phyloP scores from a whole-genome alignment of 441 rosid species.

The Aleurites moluccanus region DNA sequence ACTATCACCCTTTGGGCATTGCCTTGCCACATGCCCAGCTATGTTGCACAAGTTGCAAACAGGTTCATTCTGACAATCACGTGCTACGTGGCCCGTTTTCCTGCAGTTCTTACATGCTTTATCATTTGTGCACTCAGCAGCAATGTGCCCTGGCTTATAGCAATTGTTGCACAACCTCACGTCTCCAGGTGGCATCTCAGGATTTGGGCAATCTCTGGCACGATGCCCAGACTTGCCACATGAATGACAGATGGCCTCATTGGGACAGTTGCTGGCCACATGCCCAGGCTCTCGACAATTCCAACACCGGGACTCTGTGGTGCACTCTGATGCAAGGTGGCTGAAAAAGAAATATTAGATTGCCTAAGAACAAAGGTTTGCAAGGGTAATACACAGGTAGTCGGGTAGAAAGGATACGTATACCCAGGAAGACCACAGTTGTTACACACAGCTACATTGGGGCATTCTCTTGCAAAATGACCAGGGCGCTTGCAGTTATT shows the following conservation, averaged over 20 bases:
- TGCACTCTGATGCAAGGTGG: conserved; percentile 82
- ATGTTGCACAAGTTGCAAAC: conserved; percentile 69
- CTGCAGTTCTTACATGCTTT: conserved; percentile 84
- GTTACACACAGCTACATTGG: conserved; percentile 79
- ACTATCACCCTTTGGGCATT: conserved; percentile 51
- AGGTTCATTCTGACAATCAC: conserved; percentile 68
- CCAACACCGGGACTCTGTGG: conserved; percentile 71
- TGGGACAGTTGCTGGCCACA: conserved; percentile 66
- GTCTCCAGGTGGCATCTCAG: conserved; percentile 66
- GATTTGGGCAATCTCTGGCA: conserved; percentile 68
- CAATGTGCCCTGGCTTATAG: conserved; percentile 77
- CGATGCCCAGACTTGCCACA: conserved; percentile 84
- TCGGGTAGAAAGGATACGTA: background rate
- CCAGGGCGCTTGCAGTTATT: conserved; percentile 88
- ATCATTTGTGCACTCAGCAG: conserved; percentile 74
- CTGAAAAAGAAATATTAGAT: conserved; percentile 28
- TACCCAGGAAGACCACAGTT: conserved; percentile 88
- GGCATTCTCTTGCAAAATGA: conserved; percentile 86
- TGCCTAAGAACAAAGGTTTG: too few species aligned
- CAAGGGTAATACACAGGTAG: too few species aligned
- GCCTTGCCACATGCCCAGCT: conserved; percentile 67
- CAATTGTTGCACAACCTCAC: conserved; percentile 81
- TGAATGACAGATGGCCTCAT: conserved; percentile 82
- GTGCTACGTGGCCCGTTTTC: conserved; percentile 77
- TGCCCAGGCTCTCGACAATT: conserved; percentile 82